phyloP scores from a whole-genome alignment of 768 basidiomycete genomes.

The Trametes gibbosa region DNA sequence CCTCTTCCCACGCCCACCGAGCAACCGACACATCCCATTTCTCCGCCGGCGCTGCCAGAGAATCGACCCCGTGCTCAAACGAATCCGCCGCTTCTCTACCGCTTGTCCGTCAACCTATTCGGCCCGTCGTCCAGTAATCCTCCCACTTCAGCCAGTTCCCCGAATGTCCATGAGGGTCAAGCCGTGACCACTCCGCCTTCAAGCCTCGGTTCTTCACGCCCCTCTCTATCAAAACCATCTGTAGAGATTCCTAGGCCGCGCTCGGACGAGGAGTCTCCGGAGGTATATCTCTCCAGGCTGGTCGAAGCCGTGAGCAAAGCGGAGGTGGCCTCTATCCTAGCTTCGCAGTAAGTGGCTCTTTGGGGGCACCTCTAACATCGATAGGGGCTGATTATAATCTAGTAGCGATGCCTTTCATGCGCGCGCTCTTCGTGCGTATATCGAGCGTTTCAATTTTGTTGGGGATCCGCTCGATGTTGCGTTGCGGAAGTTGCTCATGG shows the following conservation, averaged over 20 bases:
- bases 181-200: conserved; percentile 18
- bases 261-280: conserved; percentile 61
- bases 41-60: conserved; percentile 16
- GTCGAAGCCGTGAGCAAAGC: conserved; percentile 63
- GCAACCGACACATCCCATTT: conserved; percentile 16
- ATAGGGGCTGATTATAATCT: not conserved
- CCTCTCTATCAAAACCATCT: conserved; percentile 43
- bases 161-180: conserved; percentile 16
- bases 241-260: conserved; percentile 51
- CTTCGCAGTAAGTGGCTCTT: conserved; percentile 59
- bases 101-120: conserved; percentile 67
- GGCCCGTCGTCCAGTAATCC: conserved; percentile 34
- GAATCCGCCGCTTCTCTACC: conserved; percentile 68
- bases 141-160: conserved; percentile 33
- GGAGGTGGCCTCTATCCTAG: conserved; percentile 78
- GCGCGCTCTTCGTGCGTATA: conserved; percentile 66
- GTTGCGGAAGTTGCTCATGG: conserved; percentile 84
- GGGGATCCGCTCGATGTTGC: conserved; percentile 89
- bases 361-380: not conserved
- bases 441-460: conserved; percentile 74
- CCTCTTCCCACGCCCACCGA: conserved; percentile 22
- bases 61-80: conserved; percentile 49
- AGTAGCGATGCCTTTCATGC: conserved; percentile 74
- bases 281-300: conserved; percentile 66
- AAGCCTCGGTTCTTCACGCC: conserved; percentile 41